Base-by-base conservation (phyloP, 1,284 basidiomycete genomes). In the Ustilago bromivora region DNA sequence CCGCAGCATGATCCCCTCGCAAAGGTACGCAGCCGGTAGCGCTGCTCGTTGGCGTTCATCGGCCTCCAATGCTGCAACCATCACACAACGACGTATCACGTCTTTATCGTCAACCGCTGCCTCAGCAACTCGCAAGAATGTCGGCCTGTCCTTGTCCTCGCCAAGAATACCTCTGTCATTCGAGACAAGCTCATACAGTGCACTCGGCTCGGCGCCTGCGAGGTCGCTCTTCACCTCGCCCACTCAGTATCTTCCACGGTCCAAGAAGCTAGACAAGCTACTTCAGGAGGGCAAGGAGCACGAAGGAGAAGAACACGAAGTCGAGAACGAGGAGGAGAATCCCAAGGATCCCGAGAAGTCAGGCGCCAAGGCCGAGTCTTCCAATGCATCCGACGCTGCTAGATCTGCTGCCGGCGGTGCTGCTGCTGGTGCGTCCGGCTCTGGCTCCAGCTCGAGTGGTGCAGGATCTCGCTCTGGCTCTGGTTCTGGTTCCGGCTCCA, bases 201-300 rank as follows among this genome's bases (percentile, higher is more conserved):
- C 61, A 3, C 53, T 57, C 3, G 32, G 53, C 35, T 40, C 53
- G 28, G 53, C 55, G 35, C 43, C 61, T 3, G 32, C 59, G 4
- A 70, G 74, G 4, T 67, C 68, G 19, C 23, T 82, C 38, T 72
- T 69, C 53, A 79, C 79, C 28, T 71, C 70, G 15, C 36, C 68
- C 7, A 31, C 74, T 15, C 61, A 60, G 10, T 52, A 32, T 38
- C 52, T 76, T 15, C 82, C 82, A 11, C 71, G 82, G 11, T 47
- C 55, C 40, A 82, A 79, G 57, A 79, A 66, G 57, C 28, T 64
- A 1, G 57, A 73, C 4, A 55, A n/a, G 19, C 34, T 66, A 11
- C 43, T 66, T 23, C 36, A 58, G 10, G 57, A 69, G 4, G 66
- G 61, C 32, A 69, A 73, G 46, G 57, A 78, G 57, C 56, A 64